Percentiles rank a stretch among this genome's conserved stretches.
Conservation (phyloP, 2,329 filamentous ascomycete species). For the Diaporthe ilicicola region DNA sequence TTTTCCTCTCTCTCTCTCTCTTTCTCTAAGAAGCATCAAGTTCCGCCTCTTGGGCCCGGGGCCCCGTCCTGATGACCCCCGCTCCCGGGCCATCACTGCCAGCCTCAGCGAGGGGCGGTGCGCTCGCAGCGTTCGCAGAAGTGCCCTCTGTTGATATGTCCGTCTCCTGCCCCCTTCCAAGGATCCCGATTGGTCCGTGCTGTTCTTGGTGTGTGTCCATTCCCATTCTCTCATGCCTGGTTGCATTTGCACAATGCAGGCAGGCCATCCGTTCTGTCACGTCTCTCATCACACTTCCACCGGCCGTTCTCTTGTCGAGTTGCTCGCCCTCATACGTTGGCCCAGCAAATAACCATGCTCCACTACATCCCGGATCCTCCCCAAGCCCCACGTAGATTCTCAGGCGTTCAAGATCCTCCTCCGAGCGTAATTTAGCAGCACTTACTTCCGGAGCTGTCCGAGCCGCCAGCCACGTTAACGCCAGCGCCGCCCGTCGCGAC, state of each 20-base stretch:
- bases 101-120: neutral
- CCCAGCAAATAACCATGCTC: neutral
- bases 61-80: neutral
- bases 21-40: slow-evolving; percentile 1
- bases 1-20: neutral
- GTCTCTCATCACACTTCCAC: neutral
- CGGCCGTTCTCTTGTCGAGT: neutral
- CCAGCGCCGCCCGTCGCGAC: slow-evolving; percentile 62
- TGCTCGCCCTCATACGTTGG: neutral
- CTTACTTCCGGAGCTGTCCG: slow-evolving; percentile 68
- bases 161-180: neutral
- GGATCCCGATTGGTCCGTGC: slow-evolving; percentile 1
- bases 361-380: neutral
- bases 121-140: neutral
- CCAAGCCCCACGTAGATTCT: neutral
- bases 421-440: slow-evolving; percentile 71
- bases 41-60: neutral
- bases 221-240: neutral
- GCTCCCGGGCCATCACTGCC: neutral
- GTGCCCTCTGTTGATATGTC: neutral
- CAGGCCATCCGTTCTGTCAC: neutral
- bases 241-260: neutral
- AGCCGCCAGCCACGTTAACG: slow-evolving; percentile 74
- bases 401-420: neutral
- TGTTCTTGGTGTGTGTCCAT: neutral